Evolutionary conservation across 768 basidiomycete species (phyloP), one percentile per base, ranked within the genome.

Genomic region (Clathrus columnatus): DNA sequence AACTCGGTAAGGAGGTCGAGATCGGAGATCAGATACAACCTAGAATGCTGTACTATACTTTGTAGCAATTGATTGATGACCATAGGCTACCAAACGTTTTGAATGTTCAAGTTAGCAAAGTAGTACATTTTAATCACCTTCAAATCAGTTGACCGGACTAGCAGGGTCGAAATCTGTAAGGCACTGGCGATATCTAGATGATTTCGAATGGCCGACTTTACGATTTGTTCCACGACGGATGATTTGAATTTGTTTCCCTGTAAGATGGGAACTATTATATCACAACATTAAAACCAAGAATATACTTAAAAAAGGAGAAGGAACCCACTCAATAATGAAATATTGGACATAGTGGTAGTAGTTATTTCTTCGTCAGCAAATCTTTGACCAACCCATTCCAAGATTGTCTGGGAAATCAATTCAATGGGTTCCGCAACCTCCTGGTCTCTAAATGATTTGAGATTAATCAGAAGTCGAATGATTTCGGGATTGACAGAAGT

Each of bases 41-140:
- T 72, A 3, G 77, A 70, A 59, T 87, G 82, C 60, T 88, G 85
- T 20, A 93, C 67, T 56, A 91, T 74, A 20, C 75, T 79, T 72
- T 94, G 91, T 1, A 95, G 66, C 46, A 81, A 75, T 41, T 84
- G 81, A 62, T 91, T 91, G 48, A 86, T 77, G n/a, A 80, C 69
- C 11, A 79, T 73, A 1, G 88, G 88, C 88, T 74, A 48, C 10
- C 6, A 20, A n/a, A 20, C n/a, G 14, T 21, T n/a, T n/a, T n/a
- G n/a, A n/a, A n/a, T n/a, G n/a, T n/a, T 54, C 21, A 46, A 42
- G 18, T n/a, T 28, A 60, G n/a, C 0, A 57, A 29, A 16, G 32
- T 8, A 20, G 21, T 51, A 55, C 45, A 18, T 10, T 0, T n/a
- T 27, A 61, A 73, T 60, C 60, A 85, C 92, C 78, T 91, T 93